A percentile compares a stretch with the other conserved stretches of the same genome.
These are phyloP conservation scores for Rhynchospora breviuscula DNA, from an alignment of 176 grass and related monocot genomes.

Conservation along the genomic window DNA sequence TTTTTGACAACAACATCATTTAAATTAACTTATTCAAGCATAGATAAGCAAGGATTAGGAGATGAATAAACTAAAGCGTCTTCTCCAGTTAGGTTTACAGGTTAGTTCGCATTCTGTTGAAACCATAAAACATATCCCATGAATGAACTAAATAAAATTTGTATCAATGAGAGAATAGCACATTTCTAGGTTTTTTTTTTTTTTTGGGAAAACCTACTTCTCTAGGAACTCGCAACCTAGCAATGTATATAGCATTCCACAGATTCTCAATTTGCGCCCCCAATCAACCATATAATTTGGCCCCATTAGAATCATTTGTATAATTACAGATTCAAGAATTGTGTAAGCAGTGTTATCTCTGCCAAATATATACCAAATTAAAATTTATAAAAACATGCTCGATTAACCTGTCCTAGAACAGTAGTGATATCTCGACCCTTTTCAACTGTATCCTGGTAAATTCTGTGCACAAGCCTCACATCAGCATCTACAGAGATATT, in stretches of 20 bases:
- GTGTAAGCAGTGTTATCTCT: not conserved
- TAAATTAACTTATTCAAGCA: not conserved
- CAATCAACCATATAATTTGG: not conserved
- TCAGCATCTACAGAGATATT: conserved; percentile 63
- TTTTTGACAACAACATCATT: not conserved
- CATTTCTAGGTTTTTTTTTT: not conserved
- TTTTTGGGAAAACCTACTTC: no score
- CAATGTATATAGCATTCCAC: not conserved
- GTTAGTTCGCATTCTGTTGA: not conserved
- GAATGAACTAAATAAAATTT: not conserved
- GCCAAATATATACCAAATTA: not conserved
- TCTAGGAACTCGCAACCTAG: no score
- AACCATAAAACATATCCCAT: not conserved
- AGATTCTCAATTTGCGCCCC: not conserved
- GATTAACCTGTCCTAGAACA: conserved; percentile 83
- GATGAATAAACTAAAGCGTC: not conserved
- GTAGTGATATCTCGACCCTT: conserved; percentile 78
- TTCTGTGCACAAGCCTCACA: conserved; percentile 71
- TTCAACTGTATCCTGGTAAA: conserved; percentile 87
- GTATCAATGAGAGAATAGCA: not conserved
- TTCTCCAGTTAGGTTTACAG: not conserved
- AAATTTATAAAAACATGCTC: not conserved
- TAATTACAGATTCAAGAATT: not conserved
- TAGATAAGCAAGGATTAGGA: not conserved
- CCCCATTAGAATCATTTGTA: not conserved